These are phyloP conservation scores for Moringa oleifera DNA, from an alignment of 345 rosid species.

Conservation along the genomic window DNA sequence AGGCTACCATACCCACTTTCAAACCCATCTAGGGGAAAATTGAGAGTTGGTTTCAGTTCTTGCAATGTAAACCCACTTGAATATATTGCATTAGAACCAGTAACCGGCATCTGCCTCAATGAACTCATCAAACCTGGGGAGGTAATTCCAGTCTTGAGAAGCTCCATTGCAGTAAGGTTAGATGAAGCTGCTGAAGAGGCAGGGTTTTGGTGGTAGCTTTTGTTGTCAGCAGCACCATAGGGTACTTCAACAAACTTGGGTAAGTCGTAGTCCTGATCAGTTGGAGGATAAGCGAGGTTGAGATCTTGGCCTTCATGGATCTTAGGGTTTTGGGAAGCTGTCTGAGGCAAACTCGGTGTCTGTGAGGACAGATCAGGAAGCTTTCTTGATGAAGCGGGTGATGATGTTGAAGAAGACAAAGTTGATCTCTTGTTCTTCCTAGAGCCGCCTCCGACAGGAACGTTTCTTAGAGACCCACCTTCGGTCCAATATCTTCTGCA, in stretches of 20 bases:
- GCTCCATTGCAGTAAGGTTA: conserved; percentile 22
- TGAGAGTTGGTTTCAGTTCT: conserved; percentile 37
- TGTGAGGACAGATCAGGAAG: conserved; percentile 17
- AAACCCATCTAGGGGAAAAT: conserved; percentile 32
- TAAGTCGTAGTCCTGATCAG: conserved; percentile 4
- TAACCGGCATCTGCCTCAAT: conserved; percentile 20
- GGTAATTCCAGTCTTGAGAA: conserved; percentile 16
- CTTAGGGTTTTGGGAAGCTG: conserved; percentile 36
- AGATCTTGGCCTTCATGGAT: conserved; percentile 35
- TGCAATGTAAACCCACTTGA: conserved; percentile 31
- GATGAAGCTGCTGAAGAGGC: conserved; percentile 14
- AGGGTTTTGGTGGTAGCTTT: conserved; percentile 20
- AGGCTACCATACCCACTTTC: conserved; percentile 23
- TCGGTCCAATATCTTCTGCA: conserved; percentile 62
- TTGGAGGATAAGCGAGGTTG: conserved; percentile 25
- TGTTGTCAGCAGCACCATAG: too few species aligned
- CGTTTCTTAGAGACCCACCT: conserved; percentile 55
- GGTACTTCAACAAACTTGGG: conserved; percentile 8
- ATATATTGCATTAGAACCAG: conserved; percentile 17
- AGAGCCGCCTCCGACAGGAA: conserved; percentile 61
- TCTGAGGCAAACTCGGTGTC: conserved; percentile 5
- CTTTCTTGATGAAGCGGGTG: conserved; percentile 26
- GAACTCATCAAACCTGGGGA: conserved; percentile 23
- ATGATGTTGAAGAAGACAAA: conserved; percentile 17
- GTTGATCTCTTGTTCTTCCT: conserved; percentile 49